A percentile compares a stretch with the other conserved stretches of the same genome.
Evolutionary conservation across 441 rosid species (phyloP).

Genomic region (Mallotus japonicus): DNA sequence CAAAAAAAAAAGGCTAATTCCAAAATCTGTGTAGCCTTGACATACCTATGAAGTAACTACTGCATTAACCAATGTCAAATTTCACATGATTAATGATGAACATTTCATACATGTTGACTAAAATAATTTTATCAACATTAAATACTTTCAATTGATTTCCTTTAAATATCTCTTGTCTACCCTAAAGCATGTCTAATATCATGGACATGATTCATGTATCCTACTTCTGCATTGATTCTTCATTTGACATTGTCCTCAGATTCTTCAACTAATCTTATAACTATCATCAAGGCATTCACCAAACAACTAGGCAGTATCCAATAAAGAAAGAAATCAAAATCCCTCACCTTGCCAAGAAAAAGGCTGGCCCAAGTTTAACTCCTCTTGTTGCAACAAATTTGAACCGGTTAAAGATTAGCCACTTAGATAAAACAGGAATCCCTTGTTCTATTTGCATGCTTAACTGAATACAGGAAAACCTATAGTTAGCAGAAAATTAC

Average conservation of each 20-base stretch:
- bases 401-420: conserved; percentile 90
- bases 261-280: background rate
- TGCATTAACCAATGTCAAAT: too few relatives aligned
- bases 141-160: background rate
- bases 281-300: background rate
- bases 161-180: conserved; percentile 12
- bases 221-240: conserved; percentile 1
- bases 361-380: conserved; percentile 77
- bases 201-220: background rate
- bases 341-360: conserved; percentile 78
- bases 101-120: background rate
- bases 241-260: background rate
- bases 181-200: conserved; percentile 1
- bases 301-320: conserved; percentile 8
- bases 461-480: conserved; percentile 50
- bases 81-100: background rate
- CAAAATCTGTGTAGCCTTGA: background rate
- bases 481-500: conserved; percentile 20
- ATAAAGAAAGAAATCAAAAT: conserved; percentile 9
- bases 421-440: conserved; percentile 81
- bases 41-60: background rate
- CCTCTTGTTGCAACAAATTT: conserved; percentile 84
- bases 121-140: background rate
- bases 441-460: conserved; percentile 93
- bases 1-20: background rate